These are phyloP conservation scores for Ceratobasidium theobromae DNA, from an alignment of 1,284 basidiomycete species.

Conservation along the genomic window DNA sequence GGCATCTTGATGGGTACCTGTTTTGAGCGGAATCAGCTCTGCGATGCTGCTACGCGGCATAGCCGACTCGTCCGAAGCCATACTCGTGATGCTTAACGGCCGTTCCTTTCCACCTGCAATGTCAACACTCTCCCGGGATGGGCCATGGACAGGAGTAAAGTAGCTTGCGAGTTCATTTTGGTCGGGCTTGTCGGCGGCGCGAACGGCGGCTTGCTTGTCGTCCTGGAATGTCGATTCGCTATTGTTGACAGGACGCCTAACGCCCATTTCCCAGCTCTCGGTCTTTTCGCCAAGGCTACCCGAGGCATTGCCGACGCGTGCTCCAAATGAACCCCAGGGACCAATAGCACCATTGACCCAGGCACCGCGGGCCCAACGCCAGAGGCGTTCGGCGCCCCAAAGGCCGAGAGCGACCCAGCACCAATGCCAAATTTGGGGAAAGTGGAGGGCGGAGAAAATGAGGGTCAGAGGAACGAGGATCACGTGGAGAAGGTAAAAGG, in stretches of 20 bases:
- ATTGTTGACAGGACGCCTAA: conserved; percentile 7
- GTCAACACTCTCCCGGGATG: conserved; percentile 6
- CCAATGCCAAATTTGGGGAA: conserved; percentile 68
- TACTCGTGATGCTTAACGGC: conserved; percentile 2
- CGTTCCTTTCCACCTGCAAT: neutral
- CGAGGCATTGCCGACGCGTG: neutral
- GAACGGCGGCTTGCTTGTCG: neutral
- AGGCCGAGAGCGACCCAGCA: conserved; percentile 63
- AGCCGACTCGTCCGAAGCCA: conserved; percentile 1
- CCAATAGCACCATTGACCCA: conserved; percentile 60
- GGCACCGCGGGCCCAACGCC: conserved; percentile 61
- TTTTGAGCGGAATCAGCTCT: conserved; percentile 3
- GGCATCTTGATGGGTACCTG: neutral
- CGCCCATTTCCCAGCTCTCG: conserved; percentile 35
- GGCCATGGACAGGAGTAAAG: neutral
- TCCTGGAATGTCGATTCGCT: conserved; percentile 9
- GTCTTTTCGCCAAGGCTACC: conserved; percentile 3
- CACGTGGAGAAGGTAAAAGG: conserved; percentile 74
- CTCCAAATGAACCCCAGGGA: conserved; percentile 18
- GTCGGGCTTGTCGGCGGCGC: neutral
- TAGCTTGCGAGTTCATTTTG: neutral
- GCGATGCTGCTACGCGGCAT: conserved; percentile 5
- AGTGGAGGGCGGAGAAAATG: conserved; percentile 64
- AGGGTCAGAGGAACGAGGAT: conserved; percentile 65
- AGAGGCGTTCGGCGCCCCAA: conserved; percentile 67